Conservation (phyloP, 768 basidiomycete species). For the Clavaria fumosa region DNA sequence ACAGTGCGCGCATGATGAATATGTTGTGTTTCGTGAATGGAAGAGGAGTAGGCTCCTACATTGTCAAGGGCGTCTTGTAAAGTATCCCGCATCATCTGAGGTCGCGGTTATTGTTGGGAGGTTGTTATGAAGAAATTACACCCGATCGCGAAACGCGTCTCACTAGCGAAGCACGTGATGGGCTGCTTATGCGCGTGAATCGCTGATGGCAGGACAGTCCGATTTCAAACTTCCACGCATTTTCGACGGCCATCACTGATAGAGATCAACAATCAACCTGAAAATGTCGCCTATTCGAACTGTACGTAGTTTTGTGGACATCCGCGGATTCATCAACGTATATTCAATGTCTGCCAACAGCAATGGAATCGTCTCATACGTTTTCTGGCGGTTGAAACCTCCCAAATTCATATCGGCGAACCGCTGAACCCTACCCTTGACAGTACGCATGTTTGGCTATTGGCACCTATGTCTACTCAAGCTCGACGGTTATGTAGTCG, state of each 20-base stretch:
- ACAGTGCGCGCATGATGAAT: neutral
- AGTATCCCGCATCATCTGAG: conserved; percentile 27
- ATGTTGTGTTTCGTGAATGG: neutral
- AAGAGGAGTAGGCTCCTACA: conserved; percentile 25
- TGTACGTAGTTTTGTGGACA: too few relatives aligned
- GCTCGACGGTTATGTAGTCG: conserved; percentile 34
- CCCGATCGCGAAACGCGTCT: too few relatives aligned
- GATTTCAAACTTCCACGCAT: too few relatives aligned
- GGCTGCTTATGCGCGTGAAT: too few relatives aligned
- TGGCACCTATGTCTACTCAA: neutral
- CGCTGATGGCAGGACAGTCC: too few relatives aligned
- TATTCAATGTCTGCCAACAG: conserved; percentile 20
- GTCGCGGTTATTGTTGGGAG: too few relatives aligned
- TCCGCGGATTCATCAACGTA: too few relatives aligned
- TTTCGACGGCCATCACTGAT: too few relatives aligned
- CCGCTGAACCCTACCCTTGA: conserved; percentile 55
- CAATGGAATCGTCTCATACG: conserved; percentile 74
- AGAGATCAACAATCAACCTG: too few relatives aligned
- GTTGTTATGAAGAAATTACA: too few relatives aligned
- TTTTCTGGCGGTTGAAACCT: conserved; percentile 64
- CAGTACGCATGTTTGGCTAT: conserved; percentile 23
- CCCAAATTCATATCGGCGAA: conserved; percentile 61
- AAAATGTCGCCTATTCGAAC: too few relatives aligned
- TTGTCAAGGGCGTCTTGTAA: conserved; percentile 55
- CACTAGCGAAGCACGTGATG: too few relatives aligned